Evolutionary conservation across 495 filamentous ascomycete species (phyloP).

Genomic region (Podospora didyma): DNA sequence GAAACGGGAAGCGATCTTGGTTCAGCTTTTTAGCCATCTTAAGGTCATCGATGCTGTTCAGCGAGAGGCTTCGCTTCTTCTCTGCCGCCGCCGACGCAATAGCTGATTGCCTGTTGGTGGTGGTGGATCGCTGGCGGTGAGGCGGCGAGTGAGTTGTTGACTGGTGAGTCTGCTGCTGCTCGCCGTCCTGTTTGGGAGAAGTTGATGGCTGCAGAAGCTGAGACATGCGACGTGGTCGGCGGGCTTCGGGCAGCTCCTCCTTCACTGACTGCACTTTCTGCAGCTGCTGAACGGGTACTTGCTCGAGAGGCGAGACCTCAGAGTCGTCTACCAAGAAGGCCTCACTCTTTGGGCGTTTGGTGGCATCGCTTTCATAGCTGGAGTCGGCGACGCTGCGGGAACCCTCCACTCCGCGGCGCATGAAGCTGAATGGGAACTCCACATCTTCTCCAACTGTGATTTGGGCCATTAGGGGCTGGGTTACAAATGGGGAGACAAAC

Average conservation of each 20-base stretch:
- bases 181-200: no score
- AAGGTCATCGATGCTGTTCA: conserved; percentile 4
- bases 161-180: not conserved
- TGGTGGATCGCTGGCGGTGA: not conserved
- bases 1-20: conserved; percentile 1
- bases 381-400: not conserved
- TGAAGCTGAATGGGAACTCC: conserved; percentile 27
- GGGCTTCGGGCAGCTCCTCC: not conserved
- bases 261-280: not conserved
- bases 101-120: no score
- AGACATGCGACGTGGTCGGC: not conserved
- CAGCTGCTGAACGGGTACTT: not conserved
- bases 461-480: not conserved
- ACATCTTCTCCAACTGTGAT: conserved; percentile 20
- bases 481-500: not conserved
- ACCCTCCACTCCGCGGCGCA: conserved; percentile 10
- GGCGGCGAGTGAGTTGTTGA: not conserved
- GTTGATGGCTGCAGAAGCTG: not conserved
- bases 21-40: not conserved
- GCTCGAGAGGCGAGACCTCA: not conserved
- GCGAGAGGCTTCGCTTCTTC: conserved; percentile 7
- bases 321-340: not conserved
- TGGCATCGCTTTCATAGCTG: not conserved
- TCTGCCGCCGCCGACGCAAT: not conserved
- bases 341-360: conserved; percentile 7